phyloP scores from a whole-genome alignment of 2,329 filamentous ascomycete species.

The Nannizziopsis barbatae region DNA sequence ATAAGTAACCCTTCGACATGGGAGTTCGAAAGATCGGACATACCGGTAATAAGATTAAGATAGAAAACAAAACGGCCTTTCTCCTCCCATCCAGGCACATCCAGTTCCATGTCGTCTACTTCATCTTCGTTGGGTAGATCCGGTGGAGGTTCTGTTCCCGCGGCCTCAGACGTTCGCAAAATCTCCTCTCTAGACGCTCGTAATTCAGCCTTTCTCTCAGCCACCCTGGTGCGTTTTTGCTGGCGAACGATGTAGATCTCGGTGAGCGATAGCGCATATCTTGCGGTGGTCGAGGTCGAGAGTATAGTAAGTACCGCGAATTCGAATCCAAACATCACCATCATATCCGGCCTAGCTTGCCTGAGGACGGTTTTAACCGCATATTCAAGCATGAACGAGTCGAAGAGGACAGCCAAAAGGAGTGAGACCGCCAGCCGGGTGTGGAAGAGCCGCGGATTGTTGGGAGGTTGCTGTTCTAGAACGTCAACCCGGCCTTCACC shows the following conservation, averaged over 20 bases:
- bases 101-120: slow-evolving; percentile 84
- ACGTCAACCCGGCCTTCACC: slow-evolving; percentile 88
- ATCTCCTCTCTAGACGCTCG: slow-evolving; percentile 43
- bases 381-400: slow-evolving; percentile 69
- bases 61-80: slow-evolving; percentile 89
- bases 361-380: slow-evolving; percentile 71
- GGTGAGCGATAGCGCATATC: slow-evolving; percentile 66
- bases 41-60: slow-evolving; percentile 72
- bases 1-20: background rate
- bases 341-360: slow-evolving; percentile 90
- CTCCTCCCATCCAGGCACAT: slow-evolving; percentile 90
- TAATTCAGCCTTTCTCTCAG: slow-evolving; percentile 58
- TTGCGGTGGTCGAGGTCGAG: slow-evolving; percentile 64
- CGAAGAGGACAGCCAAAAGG: slow-evolving; percentile 65
- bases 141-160: slow-evolving; percentile 27
- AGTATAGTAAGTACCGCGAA: slow-evolving; percentile 77
- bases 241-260: slow-evolving; percentile 64
- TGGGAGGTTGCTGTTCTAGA: slow-evolving; percentile 85
- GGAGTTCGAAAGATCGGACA: slow-evolving; percentile 21
- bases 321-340: slow-evolving; percentile 99
- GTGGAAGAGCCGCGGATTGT: slow-evolving; percentile 82
- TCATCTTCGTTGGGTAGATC: slow-evolving; percentile 57
- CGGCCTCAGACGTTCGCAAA: slow-evolving; percentile 29
- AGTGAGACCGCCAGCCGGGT: slow-evolving; percentile 68
- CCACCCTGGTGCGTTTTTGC: slow-evolving; percentile 60